Conservation (phyloP, 2,329 filamentous ascomycete genomes). For the Fusarium illudens region DNA sequence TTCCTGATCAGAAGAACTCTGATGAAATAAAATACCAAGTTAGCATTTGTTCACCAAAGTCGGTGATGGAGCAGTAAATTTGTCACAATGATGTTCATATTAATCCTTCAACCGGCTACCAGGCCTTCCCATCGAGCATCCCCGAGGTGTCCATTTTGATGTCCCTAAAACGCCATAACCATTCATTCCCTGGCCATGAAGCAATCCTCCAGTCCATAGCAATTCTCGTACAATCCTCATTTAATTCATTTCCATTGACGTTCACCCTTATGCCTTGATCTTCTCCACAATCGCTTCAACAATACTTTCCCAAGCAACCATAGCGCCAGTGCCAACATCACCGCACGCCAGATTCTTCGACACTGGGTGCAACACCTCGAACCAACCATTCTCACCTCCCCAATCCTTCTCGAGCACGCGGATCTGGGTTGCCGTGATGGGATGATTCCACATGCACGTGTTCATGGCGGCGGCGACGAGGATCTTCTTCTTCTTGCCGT, state of each 20-base stretch:
- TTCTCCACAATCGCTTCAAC: conserved; percentile 69
- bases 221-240: background rate
- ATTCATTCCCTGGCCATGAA: background rate
- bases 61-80: too few species aligned
- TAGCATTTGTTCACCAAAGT: too few species aligned
- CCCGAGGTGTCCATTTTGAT: conserved; percentile 2
- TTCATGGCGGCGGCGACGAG: conserved; percentile 88
- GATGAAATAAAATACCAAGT: background rate
- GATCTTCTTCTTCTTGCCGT: conserved; percentile 70
- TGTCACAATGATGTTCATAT: background rate
- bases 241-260: background rate
- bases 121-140: background rate
- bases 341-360: conserved; percentile 85
- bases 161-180: background rate
- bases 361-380: conserved; percentile 76
- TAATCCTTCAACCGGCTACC: background rate
- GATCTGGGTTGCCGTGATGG: conserved; percentile 78
- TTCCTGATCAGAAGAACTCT: too few species aligned
- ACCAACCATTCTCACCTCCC: conserved; percentile 61
- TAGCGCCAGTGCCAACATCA: conserved; percentile 82
- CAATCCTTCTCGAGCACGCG: conserved; percentile 76
- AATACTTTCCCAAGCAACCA: conserved; percentile 83
- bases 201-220: background rate
- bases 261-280: conserved; percentile 42
- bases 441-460: conserved; percentile 88